Base-by-base conservation (phyloP, 345 rosid species). In the Eucalyptus lansdowneana region DNA sequence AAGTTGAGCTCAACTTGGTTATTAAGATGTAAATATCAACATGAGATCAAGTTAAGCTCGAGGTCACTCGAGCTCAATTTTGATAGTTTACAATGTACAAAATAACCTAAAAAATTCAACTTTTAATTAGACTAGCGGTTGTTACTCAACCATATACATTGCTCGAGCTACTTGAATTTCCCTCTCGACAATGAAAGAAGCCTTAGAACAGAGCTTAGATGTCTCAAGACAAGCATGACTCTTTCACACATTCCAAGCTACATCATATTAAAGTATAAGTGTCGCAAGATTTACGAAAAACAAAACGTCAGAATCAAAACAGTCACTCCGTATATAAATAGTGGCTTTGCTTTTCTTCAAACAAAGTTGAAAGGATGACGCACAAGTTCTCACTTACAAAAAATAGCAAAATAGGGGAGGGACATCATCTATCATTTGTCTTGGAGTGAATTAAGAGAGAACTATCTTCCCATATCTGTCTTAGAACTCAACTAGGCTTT, bases 201-300 rank as follows among this genome's bases (percentile, higher is more conserved):
- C 22, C 27, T 40, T 2, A 37, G 14, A 37, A 5, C 2, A 0
- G 83, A 37, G 44, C 13, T 19, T 5, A 37, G 45, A 76, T 40
- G 27, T 76, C 47, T 76, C 29, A 2, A 76, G 40, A 76, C 16
- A 6, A 22, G 47, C 47, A 22, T 22, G 14, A 40, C 29, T 22
- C 6, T 4, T n/a, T 3, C 22, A 15, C 6, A 15, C 11, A 4
- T 65, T n/a, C 21, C 40, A 65, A 65, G 37, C 76, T 8, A n/a
- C 17, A n/a, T 65, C 21, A 1, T 0, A n/a, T 65, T 7, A 15
- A n/a, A 65, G 40, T n/a, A 65, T 2, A 34, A 8, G 76, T 0
- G 6, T 65, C 0, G 2, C 3, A 8, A 65, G 6, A n/a, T 65
- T 15, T n/a, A 31, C 40, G 8, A 31, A n/a, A 44, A 7, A 9